Evolutionary conservation across 306 rosid genomes (phyloP).

Genomic region (Lupinus albus): DNA sequence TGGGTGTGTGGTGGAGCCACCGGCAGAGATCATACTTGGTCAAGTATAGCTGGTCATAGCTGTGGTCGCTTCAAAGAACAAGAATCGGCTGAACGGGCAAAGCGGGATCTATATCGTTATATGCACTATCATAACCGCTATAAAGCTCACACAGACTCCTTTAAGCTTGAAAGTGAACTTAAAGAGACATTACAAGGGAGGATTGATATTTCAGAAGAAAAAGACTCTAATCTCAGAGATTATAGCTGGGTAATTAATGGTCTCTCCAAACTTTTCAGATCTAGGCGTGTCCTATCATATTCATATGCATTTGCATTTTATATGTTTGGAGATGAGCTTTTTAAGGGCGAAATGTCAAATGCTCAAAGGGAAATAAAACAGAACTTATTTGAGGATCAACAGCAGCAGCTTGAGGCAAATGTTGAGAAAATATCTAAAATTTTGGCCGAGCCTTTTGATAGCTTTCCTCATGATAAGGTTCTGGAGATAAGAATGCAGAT

Average conservation of each 20-base stretch:
- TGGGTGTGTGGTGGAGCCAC: conserved; percentile 99
- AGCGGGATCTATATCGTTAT: conserved; percentile 80
- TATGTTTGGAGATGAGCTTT: conserved; percentile 95
- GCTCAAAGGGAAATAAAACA: conserved; percentile 75
- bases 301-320: conserved; percentile 97
- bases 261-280: conserved; percentile 79
- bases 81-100: conserved; percentile 81
- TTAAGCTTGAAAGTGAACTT: conserved; percentile 80
- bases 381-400: conserved; percentile 96
- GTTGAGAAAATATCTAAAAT: conserved; percentile 85
- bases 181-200: conserved; percentile 66
- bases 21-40: conserved; percentile 87
- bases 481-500: conserved; percentile 75
- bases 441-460: conserved; percentile 78
- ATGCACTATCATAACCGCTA: conserved; percentile 91
- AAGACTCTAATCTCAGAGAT: conserved; percentile 63
- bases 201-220: conserved; percentile 69
- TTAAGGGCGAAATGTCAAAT: conserved; percentile 72
- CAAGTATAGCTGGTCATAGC: conserved; percentile 85
- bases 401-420: conserved; percentile 93
- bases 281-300: conserved; percentile 93
- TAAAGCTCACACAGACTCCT: conserved; percentile 98
- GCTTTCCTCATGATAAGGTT: conserved; percentile 59
- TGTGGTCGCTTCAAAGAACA: conserved; percentile 86
- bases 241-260: conserved; percentile 89